Evolutionary conservation across 2,329 filamentous ascomycete genomes (phyloP).

Genomic region (Westerdykella ornata): DNA sequence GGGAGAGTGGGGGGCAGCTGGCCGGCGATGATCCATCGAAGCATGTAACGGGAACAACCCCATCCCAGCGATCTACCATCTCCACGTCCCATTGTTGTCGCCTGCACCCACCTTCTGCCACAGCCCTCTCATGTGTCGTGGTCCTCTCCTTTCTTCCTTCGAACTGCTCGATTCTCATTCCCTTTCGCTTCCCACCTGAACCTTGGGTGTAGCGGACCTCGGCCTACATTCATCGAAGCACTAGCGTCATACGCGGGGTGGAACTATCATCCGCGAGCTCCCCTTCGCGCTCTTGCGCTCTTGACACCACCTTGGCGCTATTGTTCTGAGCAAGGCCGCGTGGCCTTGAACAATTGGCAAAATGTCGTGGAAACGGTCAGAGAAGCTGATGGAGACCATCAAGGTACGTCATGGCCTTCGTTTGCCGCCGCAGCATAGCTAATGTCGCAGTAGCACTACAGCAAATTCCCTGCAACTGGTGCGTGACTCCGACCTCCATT

Average conservation of each 20-base stretch:
- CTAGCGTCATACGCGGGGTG: constrained; percentile 33
- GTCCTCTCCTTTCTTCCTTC: neutral
- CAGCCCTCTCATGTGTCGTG: neutral
- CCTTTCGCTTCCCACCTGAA: constrained; percentile 1
- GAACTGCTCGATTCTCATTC: too few relatives aligned
- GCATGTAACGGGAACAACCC: constrained; percentile 9
- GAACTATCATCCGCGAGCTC: constrained; percentile 13
- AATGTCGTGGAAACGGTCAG: constrained; percentile 93
- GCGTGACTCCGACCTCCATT: constrained; percentile 74
- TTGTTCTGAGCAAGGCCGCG: constrained; percentile 25
- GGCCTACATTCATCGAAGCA: constrained; percentile 18
- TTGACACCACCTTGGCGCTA: constrained; percentile 26
- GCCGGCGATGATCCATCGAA: constrained; percentile 13
- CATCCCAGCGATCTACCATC: constrained; percentile 3
- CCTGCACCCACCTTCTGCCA: constrained; percentile 5
- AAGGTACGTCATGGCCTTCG: constrained; percentile 39
- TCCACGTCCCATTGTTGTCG: constrained; percentile 10
- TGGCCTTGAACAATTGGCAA: constrained; percentile 37
- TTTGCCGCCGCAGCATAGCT: constrained; percentile 12
- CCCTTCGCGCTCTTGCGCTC: constrained; percentile 5
- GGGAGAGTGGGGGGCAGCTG: constrained; percentile 21
- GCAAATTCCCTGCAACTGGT: constrained; percentile 92
- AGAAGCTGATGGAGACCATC: constrained; percentile 93
- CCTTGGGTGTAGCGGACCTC: constrained; percentile 15
- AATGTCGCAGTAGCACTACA: constrained; percentile 59